Conservation (phyloP, 225 moss, liverwort and hornwort species). For the Bryum argenteum region DNA sequence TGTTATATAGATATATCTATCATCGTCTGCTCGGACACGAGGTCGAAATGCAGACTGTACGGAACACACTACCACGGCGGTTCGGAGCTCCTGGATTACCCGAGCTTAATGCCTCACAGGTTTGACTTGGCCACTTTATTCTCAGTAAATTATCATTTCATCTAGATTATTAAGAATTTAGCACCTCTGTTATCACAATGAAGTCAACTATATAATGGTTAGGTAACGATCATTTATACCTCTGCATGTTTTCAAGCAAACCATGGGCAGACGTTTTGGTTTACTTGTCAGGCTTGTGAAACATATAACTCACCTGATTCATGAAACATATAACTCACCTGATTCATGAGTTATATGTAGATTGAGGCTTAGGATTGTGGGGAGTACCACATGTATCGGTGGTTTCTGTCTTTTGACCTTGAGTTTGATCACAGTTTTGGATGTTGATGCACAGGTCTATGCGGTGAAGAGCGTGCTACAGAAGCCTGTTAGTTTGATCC, state of each 20-base stretch:
- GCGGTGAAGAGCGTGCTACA: constrained; percentile 95
- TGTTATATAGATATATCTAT: constrained; percentile 76
- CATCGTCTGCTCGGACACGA: constrained; percentile 96
- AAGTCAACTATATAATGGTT: background rate
- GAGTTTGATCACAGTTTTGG: constrained; percentile 19
- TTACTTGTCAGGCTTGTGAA: background rate
- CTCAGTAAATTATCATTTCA: background rate
- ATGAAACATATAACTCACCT: no score
- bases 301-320: background rate
- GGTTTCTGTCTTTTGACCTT: constrained; percentile 7
- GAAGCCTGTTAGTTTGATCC: constrained; percentile 97
- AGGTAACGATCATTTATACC: constrained; percentile 1
- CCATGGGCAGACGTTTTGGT: background rate
- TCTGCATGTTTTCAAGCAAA: background rate
- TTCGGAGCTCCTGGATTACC: constrained; percentile 98
- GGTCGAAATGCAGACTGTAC: constrained; percentile 84
- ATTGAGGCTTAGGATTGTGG: constrained; percentile 6
- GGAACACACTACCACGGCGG: constrained; percentile 89
- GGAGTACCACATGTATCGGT: no score
- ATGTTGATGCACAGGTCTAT: constrained; percentile 57
- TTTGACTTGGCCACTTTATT: constrained; percentile 23
- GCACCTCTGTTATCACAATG: background rate
- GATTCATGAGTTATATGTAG: no score
- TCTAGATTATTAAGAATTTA: background rate
- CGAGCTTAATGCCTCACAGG: constrained; percentile 96